Base-by-base conservation (phyloP, 108 stramenopile genomes). In the Epithemia pelagica region DNA sequence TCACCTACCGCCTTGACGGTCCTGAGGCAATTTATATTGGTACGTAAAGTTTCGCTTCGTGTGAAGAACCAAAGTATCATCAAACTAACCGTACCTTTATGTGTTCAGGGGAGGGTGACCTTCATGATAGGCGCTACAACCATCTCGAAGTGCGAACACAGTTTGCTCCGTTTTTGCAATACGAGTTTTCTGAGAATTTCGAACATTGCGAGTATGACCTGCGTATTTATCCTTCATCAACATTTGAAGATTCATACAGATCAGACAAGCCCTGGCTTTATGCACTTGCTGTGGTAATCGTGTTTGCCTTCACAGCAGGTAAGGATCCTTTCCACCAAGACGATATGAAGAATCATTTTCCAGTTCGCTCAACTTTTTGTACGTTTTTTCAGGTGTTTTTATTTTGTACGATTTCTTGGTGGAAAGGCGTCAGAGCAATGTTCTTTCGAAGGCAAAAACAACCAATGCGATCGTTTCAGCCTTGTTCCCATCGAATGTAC, bases 81-180 rank as follows among this genome's bases (percentile, higher is more conserved):
- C 5, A 46, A 5, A 15, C 37, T 10, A 46, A 10, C 10, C 37
- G 5, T 46, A 46, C 37, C 37, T 46, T 46, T 46, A 10, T 15
- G 15, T 46, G 37, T 46, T 10, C 21, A 26, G 61, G 29, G 18
- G 28, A 8, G 20, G 61, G 29, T 8, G 87, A 88, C 61, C 32
- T 62, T n/a, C 83, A 88, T 56, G 83, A 88, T 61, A 28, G 28
- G 18, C 63, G 71, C 10, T 88, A 78, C 62, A 58, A 75, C 28
- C 32, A 67, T 3, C 62, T 66, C 28, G 25, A 28, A 54, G 5
- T 15, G 7, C 2, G 23, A 25, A 31, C 37, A 10, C 10, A 46
- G 15, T 46, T 46, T 46, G 37, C 37, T 46, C 37, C 56, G 56
- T 26, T 27, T 58, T 58, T 58, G 8, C 62, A 69, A 58, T 22